Conservation (phyloP, 495 filamentous ascomycete genomes). For the Tetracladium marchalianum region DNA sequence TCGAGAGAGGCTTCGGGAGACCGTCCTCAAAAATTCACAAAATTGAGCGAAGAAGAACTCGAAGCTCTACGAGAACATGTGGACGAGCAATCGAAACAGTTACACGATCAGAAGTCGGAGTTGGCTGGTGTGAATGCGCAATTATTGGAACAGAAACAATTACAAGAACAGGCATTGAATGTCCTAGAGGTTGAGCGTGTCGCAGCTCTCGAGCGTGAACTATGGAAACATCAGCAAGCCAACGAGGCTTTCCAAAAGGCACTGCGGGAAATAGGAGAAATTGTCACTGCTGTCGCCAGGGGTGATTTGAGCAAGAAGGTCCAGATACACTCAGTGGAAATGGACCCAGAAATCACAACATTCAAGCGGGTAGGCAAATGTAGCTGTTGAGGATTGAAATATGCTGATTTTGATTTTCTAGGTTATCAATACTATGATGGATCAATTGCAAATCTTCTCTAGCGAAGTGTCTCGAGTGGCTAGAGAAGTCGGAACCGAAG, state of each 20-base stretch:
- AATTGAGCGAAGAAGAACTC: slow-evolving; percentile 58
- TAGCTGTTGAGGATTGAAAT: background rate
- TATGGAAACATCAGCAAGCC: slow-evolving; percentile 93
- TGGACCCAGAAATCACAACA: slow-evolving; percentile 98
- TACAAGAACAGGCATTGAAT: slow-evolving; percentile 51
- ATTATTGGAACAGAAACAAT: slow-evolving; percentile 53
- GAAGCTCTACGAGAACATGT: slow-evolving; percentile 64
- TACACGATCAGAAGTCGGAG: slow-evolving; percentile 62
- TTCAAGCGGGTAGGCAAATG: slow-evolving; percentile 71
- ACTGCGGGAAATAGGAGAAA: slow-evolving; percentile 90
- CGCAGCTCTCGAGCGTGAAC: slow-evolving; percentile 67
- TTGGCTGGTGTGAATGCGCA: slow-evolving; percentile 59
- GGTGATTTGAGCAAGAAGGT: slow-evolving; percentile 98
- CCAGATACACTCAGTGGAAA: slow-evolving; percentile 87
- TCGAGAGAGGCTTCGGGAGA: slow-evolving; percentile 31
- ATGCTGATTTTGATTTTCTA: slow-evolving; percentile 4
- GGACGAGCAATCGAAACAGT: slow-evolving; percentile 68
- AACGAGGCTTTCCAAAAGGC: slow-evolving; percentile 99
- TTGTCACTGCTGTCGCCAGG: slow-evolving; percentile 89
- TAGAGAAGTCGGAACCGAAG: slow-evolving; percentile 95
- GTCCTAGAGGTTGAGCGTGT: slow-evolving; percentile 44
- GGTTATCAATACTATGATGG: slow-evolving; percentile 92
- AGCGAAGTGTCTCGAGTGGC: slow-evolving; percentile 95
- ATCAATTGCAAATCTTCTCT: slow-evolving; percentile 94
- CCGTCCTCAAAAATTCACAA: slow-evolving; percentile 22